Base-by-base conservation (phyloP, 495 filamentous ascomycete species). In the Aspergillus ostianus region DNA sequence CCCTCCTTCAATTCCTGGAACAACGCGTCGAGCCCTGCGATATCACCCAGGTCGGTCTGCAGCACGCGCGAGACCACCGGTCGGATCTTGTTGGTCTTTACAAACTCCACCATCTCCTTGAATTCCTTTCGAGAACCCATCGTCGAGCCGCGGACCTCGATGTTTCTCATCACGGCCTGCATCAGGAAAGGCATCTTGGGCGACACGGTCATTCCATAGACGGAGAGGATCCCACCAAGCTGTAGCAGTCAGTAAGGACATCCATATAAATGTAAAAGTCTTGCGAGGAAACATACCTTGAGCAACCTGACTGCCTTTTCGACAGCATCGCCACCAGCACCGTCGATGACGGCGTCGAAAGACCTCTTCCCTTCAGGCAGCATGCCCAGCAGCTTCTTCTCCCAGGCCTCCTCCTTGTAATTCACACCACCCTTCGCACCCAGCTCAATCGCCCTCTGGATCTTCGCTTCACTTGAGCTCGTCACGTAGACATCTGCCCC, bases 111-210 rank as follows among this genome's bases (percentile, higher is more conserved):
- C 90, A 93, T 92, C 3, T 90, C 88, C 44, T 73, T 69, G 65
- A 92, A 92, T 71, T 93, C 90, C 63, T 77, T 82, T 48, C 85
- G 83, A 20, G 85, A 89, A 13, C 90, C 90, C 88, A 92, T 91
- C 2, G 88, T 92, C 13, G 78, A 83, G 30, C 88, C 88, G 47
- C 76, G 78, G 8, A 91, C 77, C 63, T 92, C 90, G 51, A 93
- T 77, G 63, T 93, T 91, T 69, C 84, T 87, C 52, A 92, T 66
- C n/a, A 90, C 83, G 4, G 88, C 87, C 59, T 72, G 65, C 84
- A 92, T 90, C 15, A 77, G 62, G 74, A 85, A 92, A 18, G 89
- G 81, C 81, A 90, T 87, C 72, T 85, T 85, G 0, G 89, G 89
- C 13, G 79, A 80, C 3, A 88, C 76, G 12, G 90, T 93, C 90